phyloP scores from a whole-genome alignment of 257 asterid species.

The Solanum chmielewskii region DNA sequence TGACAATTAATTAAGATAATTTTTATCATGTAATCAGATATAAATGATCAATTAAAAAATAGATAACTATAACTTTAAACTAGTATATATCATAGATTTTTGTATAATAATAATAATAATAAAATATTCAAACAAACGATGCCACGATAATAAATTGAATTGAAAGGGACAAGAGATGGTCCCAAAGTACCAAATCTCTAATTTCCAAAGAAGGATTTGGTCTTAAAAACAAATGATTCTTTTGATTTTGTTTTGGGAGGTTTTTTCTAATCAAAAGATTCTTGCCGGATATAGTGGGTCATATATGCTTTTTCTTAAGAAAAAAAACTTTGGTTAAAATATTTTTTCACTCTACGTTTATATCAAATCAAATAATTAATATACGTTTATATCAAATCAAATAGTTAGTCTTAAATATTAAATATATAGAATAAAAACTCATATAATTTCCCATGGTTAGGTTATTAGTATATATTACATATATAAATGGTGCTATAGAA shows the following conservation, averaged over 20 bases:
- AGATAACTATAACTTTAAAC: fast-evolving
- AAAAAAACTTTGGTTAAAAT: neutral
- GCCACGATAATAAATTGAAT: neutral
- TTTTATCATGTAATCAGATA: too few species aligned
- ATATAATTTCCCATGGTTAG: neutral
- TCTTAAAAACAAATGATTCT: constrained; percentile 12
- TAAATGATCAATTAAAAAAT: too few species aligned
- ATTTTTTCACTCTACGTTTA: fast-evolving
- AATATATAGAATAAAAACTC: neutral
- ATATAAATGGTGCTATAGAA: neutral
- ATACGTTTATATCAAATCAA: neutral
- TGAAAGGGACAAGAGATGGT: neutral
- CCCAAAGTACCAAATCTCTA: constrained; percentile 18
- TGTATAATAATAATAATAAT: too few species aligned
- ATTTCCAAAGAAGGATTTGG: constrained; percentile 33
- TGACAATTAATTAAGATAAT: too few species aligned
- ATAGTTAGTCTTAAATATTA: too few species aligned
- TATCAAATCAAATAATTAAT: neutral
- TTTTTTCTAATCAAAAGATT: neutral
- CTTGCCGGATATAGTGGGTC: neutral
- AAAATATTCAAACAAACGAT: neutral
- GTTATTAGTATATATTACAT: neutral
- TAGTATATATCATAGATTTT: neutral
- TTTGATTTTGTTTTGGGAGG: neutral
- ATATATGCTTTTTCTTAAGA: neutral